A percentile compares a stretch with the other conserved stretches of the same genome.
phyloP scores from a whole-genome alignment of 495 filamentous ascomycete species.

The Xylaria nigripes region DNA sequence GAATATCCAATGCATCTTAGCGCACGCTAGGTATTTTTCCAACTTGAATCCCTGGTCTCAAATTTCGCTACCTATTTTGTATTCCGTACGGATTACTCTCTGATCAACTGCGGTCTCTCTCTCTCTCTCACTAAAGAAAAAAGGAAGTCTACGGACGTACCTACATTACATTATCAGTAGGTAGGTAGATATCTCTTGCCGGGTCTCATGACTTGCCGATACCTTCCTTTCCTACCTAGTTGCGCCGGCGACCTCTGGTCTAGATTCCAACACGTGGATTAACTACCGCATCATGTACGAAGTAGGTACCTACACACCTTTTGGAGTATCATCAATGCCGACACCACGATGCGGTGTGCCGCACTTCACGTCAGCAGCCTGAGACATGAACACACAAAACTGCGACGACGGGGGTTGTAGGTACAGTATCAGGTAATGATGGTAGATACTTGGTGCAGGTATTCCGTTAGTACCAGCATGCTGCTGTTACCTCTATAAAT shows the following conservation, averaged over 20 bases:
- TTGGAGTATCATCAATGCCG: conserved; percentile 1
- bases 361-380: conserved; percentile 11
- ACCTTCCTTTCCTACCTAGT: background rate
- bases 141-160: too few species aligned
- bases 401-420: background rate
- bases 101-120: too few species aligned
- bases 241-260: background rate
- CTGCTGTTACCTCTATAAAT: too few species aligned
- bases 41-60: background rate
- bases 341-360: conserved; percentile 2
- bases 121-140: too few species aligned
- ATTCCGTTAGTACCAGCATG: too few species aligned
- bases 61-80: background rate
- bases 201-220: background rate
- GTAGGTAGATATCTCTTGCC: too few species aligned
- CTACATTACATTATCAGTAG: too few species aligned
- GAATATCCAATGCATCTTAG: too few species aligned
- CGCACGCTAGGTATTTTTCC: background rate
- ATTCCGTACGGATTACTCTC: too few species aligned
- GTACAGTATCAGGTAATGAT: background rate
- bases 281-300: background rate
- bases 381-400: conserved; percentile 7
- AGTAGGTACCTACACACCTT: too few species aligned
- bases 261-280: background rate
- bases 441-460: too few species aligned